phyloP scores from a whole-genome alignment of 495 filamentous ascomycete species.

The Talaromyces thailandensis region DNA sequence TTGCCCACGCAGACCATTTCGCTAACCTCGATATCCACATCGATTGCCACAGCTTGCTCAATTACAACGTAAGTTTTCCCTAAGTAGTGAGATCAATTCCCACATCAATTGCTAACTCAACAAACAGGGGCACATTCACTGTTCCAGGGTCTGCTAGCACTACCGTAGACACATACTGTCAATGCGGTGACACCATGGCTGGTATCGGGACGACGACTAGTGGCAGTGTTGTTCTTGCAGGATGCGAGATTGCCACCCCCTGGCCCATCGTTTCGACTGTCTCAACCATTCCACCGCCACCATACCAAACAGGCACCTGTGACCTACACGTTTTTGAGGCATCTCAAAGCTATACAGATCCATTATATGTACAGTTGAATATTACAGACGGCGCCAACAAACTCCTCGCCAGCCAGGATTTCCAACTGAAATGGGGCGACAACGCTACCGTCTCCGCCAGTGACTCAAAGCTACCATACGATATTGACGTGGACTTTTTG shows the following conservation, averaged over 20 bases:
- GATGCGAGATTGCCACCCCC: neutral
- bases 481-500: neutral
- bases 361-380: neutral
- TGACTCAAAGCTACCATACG: neutral
- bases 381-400: neutral
- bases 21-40: neutral
- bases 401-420: neutral
- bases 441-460: neutral
- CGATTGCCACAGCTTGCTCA: neutral
- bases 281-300: conserved; percentile 2
- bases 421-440: neutral
- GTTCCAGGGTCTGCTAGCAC: neutral
- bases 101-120: neutral
- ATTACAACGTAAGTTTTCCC: neutral
- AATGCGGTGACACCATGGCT: neutral
- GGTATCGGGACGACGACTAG: neutral
- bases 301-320: neutral
- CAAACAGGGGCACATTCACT: neutral
- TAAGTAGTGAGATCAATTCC: neutral
- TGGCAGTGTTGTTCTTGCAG: neutral
- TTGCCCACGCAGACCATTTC: conserved; percentile 4
- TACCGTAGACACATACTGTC: neutral
- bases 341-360: neutral
- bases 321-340: conserved; percentile 1
- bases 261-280: neutral